These are phyloP conservation scores for Perkinsus chesapeaki DNA, from an alignment of 169 alveolate genomes.

Conservation along the genomic window DNA sequence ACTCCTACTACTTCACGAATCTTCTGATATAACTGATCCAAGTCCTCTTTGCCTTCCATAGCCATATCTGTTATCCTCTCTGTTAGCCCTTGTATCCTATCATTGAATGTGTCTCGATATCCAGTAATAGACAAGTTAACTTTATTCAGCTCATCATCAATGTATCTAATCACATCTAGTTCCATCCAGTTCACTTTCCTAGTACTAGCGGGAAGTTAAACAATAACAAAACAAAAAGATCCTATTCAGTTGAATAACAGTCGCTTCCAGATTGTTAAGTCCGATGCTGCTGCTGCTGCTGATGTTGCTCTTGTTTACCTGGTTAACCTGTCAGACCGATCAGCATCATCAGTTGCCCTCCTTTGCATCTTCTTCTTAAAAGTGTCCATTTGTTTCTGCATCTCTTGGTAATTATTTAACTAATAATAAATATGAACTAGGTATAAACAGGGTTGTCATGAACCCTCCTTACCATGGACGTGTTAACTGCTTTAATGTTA, in stretches of 20 bases:
- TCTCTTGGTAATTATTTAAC: neutral
- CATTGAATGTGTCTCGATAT: neutral
- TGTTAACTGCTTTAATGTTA: neutral
- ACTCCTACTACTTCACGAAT: neutral
- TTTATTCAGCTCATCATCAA: neutral
- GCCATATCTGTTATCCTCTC: neutral
- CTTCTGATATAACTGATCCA: neutral
- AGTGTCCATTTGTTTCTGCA: neutral
- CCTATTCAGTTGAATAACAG: no score
- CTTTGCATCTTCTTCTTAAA: neutral
- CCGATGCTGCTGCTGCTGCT: no score
- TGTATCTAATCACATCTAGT: neutral
- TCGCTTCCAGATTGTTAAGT: no score
- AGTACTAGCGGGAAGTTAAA: no score
- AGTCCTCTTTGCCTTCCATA: neutral
- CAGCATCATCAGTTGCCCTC: neutral
- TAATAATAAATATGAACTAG: no score
- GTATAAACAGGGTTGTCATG: no score
- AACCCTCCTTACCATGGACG: neutral
- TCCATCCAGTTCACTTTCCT: no score
- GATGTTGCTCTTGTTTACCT: neutral
- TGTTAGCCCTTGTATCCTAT: neutral
- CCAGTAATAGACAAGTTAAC: neutral
- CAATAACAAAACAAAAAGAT: neutral
- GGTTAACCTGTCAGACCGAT: neutral